Conservation (phyloP, 768 basidiomycete genomes). For the Cubamyces sp. region DNA sequence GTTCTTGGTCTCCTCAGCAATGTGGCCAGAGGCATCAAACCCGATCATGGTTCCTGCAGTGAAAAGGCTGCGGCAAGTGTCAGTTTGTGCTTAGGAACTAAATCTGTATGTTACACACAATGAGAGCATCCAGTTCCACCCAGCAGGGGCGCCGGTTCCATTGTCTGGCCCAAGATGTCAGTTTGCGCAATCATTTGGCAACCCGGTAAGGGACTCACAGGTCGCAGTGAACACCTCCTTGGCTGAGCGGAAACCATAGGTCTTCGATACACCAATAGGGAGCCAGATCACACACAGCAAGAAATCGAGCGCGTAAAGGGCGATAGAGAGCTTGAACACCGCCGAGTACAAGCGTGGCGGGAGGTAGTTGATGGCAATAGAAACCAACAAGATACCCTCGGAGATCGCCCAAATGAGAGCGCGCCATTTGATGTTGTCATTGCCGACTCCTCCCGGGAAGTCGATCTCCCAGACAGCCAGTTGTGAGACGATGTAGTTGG, state of each 20-base stretch:
- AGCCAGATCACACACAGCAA: constrained; percentile 90
- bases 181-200: not conserved
- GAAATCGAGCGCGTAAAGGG: constrained; percentile 83
- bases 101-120: constrained; percentile 54
- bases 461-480: constrained; percentile 77
- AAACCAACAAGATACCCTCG: constrained; percentile 68
- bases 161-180: constrained; percentile 59
- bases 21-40: constrained; percentile 59
- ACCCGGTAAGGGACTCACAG: constrained; percentile 48
- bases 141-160: constrained; percentile 83
- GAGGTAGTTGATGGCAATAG: constrained; percentile 84
- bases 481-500: constrained; percentile 89
- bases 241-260: constrained; percentile 87
- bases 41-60: constrained; percentile 88
- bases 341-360: constrained; percentile 75
- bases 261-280: constrained; percentile 85
- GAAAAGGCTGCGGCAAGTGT: constrained; percentile 59
- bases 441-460: constrained; percentile 78
- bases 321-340: constrained; percentile 78
- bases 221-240: constrained; percentile 83
- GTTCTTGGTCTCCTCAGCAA: constrained; percentile 39
- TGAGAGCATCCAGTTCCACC: constrained; percentile 91
- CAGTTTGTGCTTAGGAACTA: not conserved
- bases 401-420: constrained; percentile 84
- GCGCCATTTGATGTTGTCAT: constrained; percentile 81